Base-by-base conservation (phyloP, 257 asterid genomes). In the Solanum lycopersicoides region DNA sequence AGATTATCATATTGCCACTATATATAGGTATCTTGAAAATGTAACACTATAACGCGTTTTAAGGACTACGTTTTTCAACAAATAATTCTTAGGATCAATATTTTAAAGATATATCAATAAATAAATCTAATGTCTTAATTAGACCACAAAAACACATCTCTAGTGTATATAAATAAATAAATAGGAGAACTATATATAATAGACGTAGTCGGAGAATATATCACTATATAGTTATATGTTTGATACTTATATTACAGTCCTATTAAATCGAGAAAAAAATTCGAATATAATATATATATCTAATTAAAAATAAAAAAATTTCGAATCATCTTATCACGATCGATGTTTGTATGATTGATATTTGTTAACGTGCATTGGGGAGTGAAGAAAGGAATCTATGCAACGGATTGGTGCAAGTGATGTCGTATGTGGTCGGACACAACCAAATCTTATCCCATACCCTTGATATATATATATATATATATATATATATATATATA, bases 401-500 rank as follows among this genome's bases (percentile, higher is more conserved):
- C 88, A 82, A 88, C 89, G 92, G 83, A 88, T 92, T 89, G 93
- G 88, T 89, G 93, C 74, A 53, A 84, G 93, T 63, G 92, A 90
- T 92, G 94, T 92, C 95, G 92, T 93, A 91, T 91, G 88, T 93
- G 93, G 95, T 93, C 94, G 95, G 95, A 91, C 84, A 73, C 60
- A n/a, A 83, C 76, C 80, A 87, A 73, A 89, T 87, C 85, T 74
- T 35, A 39, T 60, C 21, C 30, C 45, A 66, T 72, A 12, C 44
- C 60, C 60, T 35, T 20, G 1, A 68, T 32, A 9, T 53, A 14
- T 14, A 53, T 56, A 53, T 60, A 9, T 20, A 21, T 45, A 45
- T 45, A 45, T 12, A 45, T 12, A 45, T 50, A 50, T n/a, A 1
- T 66, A 25, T 16, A 35, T 32, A 32, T 32, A 32, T 32, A 32